Evolutionary conservation across 2,329 filamentous ascomycete species (phyloP), one percentile per base, ranked within the genome.

Genomic region (Colletotrichum tofieldiae): DNA sequence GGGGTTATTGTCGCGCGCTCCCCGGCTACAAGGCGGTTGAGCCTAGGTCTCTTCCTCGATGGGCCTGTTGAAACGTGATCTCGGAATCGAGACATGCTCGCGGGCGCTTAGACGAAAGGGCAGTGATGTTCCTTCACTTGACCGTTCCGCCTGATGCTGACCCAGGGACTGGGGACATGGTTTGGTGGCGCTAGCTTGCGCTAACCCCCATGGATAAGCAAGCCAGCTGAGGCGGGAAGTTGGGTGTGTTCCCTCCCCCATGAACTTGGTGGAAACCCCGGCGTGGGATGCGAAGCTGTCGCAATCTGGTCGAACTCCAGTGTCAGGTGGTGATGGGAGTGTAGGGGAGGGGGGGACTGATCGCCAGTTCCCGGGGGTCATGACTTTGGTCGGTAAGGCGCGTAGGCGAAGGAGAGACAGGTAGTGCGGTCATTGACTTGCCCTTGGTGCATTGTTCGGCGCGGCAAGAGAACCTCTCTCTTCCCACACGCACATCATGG

Each of bases 71-170:
- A 74, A 69, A 73, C 43, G 49, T 49, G 49, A 73, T 70, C 54
- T 23, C 60, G 43, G 51, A 37, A 43, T 69, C 54, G 69, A 73
- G 69, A 73, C 72, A 72, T 12, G 12, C 14, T 60, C 51, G 47
- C 61, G 43, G 66, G 66, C 60, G 60, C 49, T 65, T 65, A 55
- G 60, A 47, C 56, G 60, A 55, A 49, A 65, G 35, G 47, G 45
- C 39, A 71, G 47, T 47, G 32, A 63, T 58, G n/a, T 26, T 43
- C 69, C 12, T 67, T 56, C 56, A 47, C 65, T 69, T 69, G 69
- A 69, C 59, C 59, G 4, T 64, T 54, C 65, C 69, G 51, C 69
- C 69, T 72, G 69, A 72, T 63, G 47, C 49, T 63, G 52, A 68
- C 49, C 65, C 69, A 39, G 32, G 43, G 55, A 64, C 56, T 47